Conservation (phyloP, 805 yeast species). For the Candida saitoana region DNA sequence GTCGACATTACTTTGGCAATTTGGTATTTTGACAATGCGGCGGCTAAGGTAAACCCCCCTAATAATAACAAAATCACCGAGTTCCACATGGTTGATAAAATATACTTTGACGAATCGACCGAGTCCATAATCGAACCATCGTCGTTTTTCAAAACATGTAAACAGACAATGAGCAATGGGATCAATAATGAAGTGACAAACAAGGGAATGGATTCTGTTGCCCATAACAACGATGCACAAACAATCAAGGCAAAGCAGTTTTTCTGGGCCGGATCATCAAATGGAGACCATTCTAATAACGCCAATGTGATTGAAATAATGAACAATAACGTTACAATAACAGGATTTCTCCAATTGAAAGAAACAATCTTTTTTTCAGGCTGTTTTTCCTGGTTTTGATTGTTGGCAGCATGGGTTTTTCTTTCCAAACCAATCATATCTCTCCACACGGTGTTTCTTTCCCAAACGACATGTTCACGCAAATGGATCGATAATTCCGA, state of each 20-base stretch:
- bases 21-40: conserved; percentile 51
- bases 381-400: conserved; percentile 11
- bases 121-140: conserved; percentile 45
- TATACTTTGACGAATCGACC: conserved; percentile 39
- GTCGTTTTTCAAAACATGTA: conserved; percentile 61
- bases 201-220: conserved; percentile 89
- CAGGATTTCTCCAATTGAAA: conserved; percentile 30
- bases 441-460: conserved; percentile 53
- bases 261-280: conserved; percentile 32
- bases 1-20: conserved; percentile 49
- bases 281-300: conserved; percentile 26
- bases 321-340: conserved; percentile 38
- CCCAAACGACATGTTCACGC: conserved; percentile 55
- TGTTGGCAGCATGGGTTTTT: conserved; percentile 69
- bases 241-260: conserved; percentile 73
- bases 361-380: conserved; percentile 15
- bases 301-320: conserved; percentile 47
- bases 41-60: conserved; percentile 55
- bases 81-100: conserved; percentile 50
- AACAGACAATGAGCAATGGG: conserved; percentile 73
- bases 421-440: conserved; percentile 66
- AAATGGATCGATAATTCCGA: conserved; percentile 54
- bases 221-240: conserved; percentile 87
- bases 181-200: conserved; percentile 83
- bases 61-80: conserved; percentile 48